Evolutionary conservation across 768 basidiomycete species (phyloP).

Genomic region (Mrakia hoshinonis): DNA sequence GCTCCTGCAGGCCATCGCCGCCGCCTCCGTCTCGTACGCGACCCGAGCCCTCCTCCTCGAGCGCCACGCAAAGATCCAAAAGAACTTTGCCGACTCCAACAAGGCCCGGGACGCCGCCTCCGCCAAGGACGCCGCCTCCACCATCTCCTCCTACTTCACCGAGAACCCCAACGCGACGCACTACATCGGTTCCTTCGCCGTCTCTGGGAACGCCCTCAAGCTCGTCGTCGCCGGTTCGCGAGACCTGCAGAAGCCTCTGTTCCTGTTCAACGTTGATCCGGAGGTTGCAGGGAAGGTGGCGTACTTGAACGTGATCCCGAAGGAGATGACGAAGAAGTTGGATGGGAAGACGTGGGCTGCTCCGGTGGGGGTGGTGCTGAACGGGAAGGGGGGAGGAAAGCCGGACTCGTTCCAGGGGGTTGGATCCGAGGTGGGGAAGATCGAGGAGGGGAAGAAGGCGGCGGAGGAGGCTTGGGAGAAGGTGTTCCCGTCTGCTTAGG

Average conservation of each 20-base stretch:
- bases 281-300: conserved; percentile 61
- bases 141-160: conserved; percentile 62
- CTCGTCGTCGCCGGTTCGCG: conserved; percentile 66
- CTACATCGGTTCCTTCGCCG: conserved; percentile 60
- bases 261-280: conserved; percentile 72
- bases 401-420: conserved; percentile 86
- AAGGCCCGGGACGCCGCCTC: conserved; percentile 71
- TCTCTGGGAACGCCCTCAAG: conserved; percentile 78
- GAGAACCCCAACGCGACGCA: conserved; percentile 61
- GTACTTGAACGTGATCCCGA: conserved; percentile 77
- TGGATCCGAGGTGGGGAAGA: conserved; percentile 55
- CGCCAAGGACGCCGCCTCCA: conserved; percentile 73
- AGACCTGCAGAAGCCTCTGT: conserved; percentile 71
- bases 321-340: conserved; percentile 33
- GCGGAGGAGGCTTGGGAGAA: conserved; percentile 43
- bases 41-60: conserved; percentile 72
- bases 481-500: background rate
- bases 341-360: conserved; percentile 51
- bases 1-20: conserved; percentile 66
- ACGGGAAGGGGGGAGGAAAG: conserved; percentile 97
- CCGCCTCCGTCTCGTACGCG: conserved; percentile 79
- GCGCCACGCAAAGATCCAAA: conserved; percentile 59
- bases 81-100: conserved; percentile 70
- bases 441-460: conserved; percentile 57
- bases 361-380: conserved; percentile 65